Evolutionary conservation across 1,284 basidiomycete species (phyloP).

Genomic region (Boletus calvinii): DNA sequence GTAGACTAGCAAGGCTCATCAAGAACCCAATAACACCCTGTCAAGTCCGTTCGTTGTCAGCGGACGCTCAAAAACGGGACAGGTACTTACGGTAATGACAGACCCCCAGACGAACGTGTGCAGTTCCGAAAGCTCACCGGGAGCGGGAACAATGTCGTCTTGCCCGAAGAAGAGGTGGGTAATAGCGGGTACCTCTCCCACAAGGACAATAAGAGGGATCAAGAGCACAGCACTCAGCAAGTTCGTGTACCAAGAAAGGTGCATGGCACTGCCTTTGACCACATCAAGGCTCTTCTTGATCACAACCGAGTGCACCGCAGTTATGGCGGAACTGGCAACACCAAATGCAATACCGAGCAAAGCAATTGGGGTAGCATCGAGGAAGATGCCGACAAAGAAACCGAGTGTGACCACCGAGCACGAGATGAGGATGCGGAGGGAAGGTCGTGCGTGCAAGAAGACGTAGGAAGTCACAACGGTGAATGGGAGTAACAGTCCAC

Average conservation of each 20-base stretch:
- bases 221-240: constrained; percentile 66
- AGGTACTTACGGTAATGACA: constrained; percentile 61
- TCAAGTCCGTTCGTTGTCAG: constrained; percentile 3
- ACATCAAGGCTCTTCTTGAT: constrained; percentile 78
- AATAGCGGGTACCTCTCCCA: constrained; percentile 68
- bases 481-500: constrained; percentile 84
- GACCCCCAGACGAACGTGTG: constrained; percentile 78
- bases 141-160: constrained; percentile 35
- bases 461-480: constrained; percentile 79
- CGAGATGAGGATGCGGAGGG: constrained; percentile 64
- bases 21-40: constrained; percentile 83
- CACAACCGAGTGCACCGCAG: constrained; percentile 80
- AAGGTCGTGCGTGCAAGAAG: constrained; percentile 71
- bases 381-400: constrained; percentile 83
- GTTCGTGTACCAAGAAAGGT: constrained; percentile 86
- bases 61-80: not conserved
- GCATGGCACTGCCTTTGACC: constrained; percentile 75
- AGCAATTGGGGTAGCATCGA: constrained; percentile 65
- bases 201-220: constrained; percentile 64
- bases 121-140: constrained; percentile 47
- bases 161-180: constrained; percentile 54
- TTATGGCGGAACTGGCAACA: constrained; percentile 73
- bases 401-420: constrained; percentile 77
- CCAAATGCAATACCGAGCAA: constrained; percentile 71
- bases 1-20: constrained; percentile 85